Evolutionary conservation across 2,329 filamentous ascomycete species (phyloP).

Genomic region (Claviceps sorghi): DNA sequence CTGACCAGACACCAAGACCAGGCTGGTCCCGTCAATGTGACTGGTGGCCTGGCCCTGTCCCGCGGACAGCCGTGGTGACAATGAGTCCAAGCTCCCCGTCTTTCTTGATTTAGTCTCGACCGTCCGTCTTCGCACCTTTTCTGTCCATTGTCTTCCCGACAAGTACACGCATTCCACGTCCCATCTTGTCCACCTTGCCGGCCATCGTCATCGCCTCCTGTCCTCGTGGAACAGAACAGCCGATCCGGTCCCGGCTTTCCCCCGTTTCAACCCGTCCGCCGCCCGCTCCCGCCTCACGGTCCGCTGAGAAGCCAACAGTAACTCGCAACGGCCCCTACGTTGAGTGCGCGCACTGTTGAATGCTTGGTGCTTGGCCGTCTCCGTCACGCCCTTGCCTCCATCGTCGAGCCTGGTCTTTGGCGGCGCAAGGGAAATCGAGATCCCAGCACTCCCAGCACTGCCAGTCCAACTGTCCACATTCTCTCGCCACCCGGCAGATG

Average conservation of each 20-base stretch:
- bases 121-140: not conserved
- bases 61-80: not conserved
- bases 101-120: not conserved
- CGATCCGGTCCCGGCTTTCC: not conserved
- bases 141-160: not conserved
- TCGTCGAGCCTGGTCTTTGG: not conserved
- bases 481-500: not conserved
- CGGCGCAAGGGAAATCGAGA: not conserved
- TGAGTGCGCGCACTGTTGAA: not conserved
- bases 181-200: not conserved
- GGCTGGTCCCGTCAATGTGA: too few species aligned
- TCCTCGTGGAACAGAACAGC: not conserved
- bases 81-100: not conserved
- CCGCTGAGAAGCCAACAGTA: not conserved
- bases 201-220: not conserved
- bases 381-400: not conserved
- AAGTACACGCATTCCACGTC: not conserved
- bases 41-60: not conserved
- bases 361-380: not conserved
- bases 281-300: not conserved
- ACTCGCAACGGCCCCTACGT: not conserved
- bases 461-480: not conserved
- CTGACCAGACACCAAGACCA: too few species aligned
- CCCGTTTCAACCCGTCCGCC: not conserved
- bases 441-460: not conserved